Evolutionary conservation across 1,139 yeast genomes (phyloP).

Genomic region (Yamadazyma mexicana): DNA sequence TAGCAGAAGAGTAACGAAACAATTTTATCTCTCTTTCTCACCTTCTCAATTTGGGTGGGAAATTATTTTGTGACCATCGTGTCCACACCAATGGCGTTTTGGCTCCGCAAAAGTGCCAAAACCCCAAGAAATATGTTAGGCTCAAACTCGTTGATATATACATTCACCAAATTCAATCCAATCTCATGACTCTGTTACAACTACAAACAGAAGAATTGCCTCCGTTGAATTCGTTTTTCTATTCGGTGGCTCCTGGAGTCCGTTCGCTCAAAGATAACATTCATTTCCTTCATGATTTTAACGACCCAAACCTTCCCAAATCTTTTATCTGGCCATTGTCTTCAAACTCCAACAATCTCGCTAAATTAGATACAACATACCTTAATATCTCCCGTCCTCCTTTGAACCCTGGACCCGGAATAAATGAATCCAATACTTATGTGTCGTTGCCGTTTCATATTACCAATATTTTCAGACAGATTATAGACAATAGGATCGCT

Average conservation of each 20-base stretch:
- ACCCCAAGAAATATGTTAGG: too few species aligned
- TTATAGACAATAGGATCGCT: constrained; percentile 21
- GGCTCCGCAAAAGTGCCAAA: not conserved
- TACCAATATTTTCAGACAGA: constrained; percentile 29
- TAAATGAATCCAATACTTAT: constrained; percentile 40
- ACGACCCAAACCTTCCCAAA: constrained; percentile 11
- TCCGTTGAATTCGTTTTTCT: constrained; percentile 30
- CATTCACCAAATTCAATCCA: too few species aligned
- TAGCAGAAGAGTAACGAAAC: not conserved
- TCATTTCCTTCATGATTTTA: constrained; percentile 26
- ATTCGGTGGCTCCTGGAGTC: constrained; percentile 43
- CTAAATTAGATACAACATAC: constrained; percentile 27
- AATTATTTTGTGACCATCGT: too few species aligned
- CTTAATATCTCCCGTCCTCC: constrained; percentile 44
- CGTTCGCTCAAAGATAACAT: constrained; percentile 34
- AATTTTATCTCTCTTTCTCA: not conserved
- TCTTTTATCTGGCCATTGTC: constrained; percentile 37
- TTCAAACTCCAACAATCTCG: constrained; percentile 17
- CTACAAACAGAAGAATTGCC: constrained; percentile 20
- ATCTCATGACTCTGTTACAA: constrained; percentile 18
- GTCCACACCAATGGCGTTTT: not conserved
- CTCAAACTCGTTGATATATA: constrained; percentile 2
- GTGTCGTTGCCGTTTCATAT: constrained; percentile 45
- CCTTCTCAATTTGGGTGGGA: not conserved
- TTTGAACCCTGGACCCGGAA: constrained; percentile 21